Evolutionary conservation across 805 yeast genomes (phyloP).

Genomic region (Aciculoconidium aculeatum): DNA sequence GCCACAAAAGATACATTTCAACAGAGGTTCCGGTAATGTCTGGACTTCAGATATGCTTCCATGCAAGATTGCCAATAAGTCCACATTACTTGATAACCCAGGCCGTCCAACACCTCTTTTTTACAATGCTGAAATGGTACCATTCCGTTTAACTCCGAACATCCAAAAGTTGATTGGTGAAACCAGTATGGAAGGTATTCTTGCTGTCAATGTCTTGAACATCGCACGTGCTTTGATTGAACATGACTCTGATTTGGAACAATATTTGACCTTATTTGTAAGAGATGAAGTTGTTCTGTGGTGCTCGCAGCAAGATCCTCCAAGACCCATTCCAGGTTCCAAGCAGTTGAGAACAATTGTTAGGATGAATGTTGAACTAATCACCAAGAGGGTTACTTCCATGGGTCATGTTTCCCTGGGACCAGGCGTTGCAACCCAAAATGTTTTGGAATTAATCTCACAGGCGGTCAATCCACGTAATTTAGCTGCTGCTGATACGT

Average conservation of each 20-base stretch:
- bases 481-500: slow-evolving; percentile 82
- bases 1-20: slow-evolving; percentile 87
- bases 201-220: slow-evolving; percentile 75
- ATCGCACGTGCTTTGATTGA: slow-evolving; percentile 86
- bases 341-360: slow-evolving; percentile 83
- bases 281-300: slow-evolving; percentile 93
- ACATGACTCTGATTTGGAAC: slow-evolving; percentile 88
- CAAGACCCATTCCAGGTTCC: slow-evolving; percentile 72
- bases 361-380: slow-evolving; percentile 77
- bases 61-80: slow-evolving; percentile 60
- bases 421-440: slow-evolving; percentile 80
- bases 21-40: slow-evolving; percentile 77
- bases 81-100: slow-evolving; percentile 26
- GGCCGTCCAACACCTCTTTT: slow-evolving; percentile 72
- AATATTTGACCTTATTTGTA: slow-evolving; percentile 86
- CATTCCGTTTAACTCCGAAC: slow-evolving; percentile 94
- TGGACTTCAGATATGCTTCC: slow-evolving; percentile 97
- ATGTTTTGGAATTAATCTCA: slow-evolving; percentile 81
- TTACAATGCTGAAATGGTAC: slow-evolving; percentile 88
- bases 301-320: slow-evolving; percentile 79
- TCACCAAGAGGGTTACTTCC: slow-evolving; percentile 71
- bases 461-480: slow-evolving; percentile 95
- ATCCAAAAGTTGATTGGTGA: slow-evolving; percentile 92
- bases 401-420: slow-evolving; percentile 55
- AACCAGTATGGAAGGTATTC: slow-evolving; percentile 86